phyloP scores from a whole-genome alignment of 2,329 filamentous ascomycete genomes.

The Ophiosphaerella narmari region DNA sequence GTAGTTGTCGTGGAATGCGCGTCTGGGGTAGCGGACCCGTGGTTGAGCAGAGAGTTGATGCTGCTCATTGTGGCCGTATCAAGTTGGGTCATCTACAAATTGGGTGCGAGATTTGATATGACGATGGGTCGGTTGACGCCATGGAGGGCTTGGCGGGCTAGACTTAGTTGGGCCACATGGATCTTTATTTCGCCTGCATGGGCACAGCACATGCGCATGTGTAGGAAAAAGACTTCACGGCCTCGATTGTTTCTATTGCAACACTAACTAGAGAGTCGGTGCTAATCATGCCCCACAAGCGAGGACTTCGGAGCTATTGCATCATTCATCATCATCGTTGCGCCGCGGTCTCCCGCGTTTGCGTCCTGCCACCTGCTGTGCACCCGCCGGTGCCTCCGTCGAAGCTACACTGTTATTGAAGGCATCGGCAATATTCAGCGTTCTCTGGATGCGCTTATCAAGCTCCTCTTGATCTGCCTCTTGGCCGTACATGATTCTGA shows the following conservation, averaged over 20 bases:
- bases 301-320: too few relatives aligned
- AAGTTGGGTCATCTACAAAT: too few relatives aligned
- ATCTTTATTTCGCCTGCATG: too few relatives aligned
- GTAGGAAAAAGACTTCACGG: too few relatives aligned
- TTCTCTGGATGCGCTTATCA: conserved; percentile 39
- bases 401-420: conserved; percentile 10
- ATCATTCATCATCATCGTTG: conserved; percentile 7
- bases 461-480: conserved; percentile 44
- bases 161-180: neutral
- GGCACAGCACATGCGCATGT: too few relatives aligned
- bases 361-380: conserved; percentile 15
- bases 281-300: neutral
- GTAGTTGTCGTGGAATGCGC: conserved; percentile 14
- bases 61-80: conserved; percentile 31
- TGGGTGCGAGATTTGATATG: neutral
- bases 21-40: conserved; percentile 25
- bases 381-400: conserved; percentile 5
- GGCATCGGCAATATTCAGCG: conserved; percentile 34
- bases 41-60: conserved; percentile 45
- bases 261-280: neutral
- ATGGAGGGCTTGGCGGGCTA: neutral
- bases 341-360: conserved; percentile 21
- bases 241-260: too few relatives aligned
- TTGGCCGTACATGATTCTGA: conserved; percentile 46
- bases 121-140: conserved; percentile 1